phyloP scores from a whole-genome alignment of 139 green algal species.

The Chlamydomonas sphaeroides region DNA sequence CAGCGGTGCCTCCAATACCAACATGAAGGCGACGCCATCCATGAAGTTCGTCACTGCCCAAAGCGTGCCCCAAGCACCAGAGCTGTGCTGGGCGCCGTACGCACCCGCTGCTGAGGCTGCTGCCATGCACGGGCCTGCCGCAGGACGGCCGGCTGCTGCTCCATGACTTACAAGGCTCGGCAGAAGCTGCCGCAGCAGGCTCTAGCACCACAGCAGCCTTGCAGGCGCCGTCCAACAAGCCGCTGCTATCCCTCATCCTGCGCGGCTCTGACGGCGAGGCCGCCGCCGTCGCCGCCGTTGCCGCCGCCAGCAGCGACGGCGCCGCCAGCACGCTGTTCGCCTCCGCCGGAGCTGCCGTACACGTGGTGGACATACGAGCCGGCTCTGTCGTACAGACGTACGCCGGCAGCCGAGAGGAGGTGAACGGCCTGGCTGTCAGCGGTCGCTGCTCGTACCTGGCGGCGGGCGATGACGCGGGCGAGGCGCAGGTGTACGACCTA shows the following conservation, averaged over 20 bases:
- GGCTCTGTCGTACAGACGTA: conserved; percentile 37
- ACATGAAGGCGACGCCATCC: too few relatives aligned
- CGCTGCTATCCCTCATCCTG: neutral
- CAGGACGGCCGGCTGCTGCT: conserved; percentile 28
- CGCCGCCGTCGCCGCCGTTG: neutral
- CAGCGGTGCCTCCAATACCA: too few relatives aligned
- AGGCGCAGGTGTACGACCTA: conserved; percentile 62
- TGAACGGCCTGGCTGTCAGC: conserved; percentile 64
- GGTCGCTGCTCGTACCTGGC: conserved; percentile 53
- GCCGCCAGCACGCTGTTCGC: conserved; percentile 1
- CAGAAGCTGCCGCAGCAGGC: neutral
- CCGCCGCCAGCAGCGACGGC: neutral
- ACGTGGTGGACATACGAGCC: conserved; percentile 17
- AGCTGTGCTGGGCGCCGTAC: too few relatives aligned
- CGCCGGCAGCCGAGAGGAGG: conserved; percentile 51
- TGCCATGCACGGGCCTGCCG: neutral
- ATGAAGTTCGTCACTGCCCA: too few relatives aligned
- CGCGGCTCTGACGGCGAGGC: neutral
- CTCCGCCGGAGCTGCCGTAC: neutral
- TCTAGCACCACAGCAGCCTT: neutral
- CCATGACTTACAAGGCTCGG: conserved; percentile 15
- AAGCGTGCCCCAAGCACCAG: too few relatives aligned
- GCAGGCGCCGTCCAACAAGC: neutral
- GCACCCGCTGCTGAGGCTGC: too few relatives aligned
- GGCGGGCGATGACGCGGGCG: conserved; percentile 65